Evolutionary conservation across 1,139 yeast species (phyloP), one percentile per base, ranked within the genome.

Genomic region (Blastobotrys buckinghamii): DNA sequence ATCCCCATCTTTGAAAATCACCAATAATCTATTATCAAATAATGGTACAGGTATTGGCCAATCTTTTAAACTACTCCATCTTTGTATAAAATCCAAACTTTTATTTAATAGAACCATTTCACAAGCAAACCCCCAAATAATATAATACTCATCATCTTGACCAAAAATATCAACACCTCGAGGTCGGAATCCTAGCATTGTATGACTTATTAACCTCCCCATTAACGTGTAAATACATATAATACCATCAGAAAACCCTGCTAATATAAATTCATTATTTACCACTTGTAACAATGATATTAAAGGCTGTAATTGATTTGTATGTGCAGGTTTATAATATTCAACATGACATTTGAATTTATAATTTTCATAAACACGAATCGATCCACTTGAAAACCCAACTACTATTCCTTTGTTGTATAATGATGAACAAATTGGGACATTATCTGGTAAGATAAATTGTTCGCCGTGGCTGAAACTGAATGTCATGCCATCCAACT

Each of bases 111-210:
- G 41, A 6, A 51, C 48, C 52, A 56, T 52, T 38, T 55, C 55
- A 36, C 58, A 50, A 1, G 58, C 52, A 39, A 50, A 49, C 2
- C 60, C 60, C 60, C 60, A 57, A n/a, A 53, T 56, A 27, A 57
- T 30, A 15, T 54, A 36, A 2, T 41, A 27, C 10, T 50, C 47
- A 16, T 27, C 39, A 17, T 47, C 39, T 22, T 49, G 47, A 29
- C n/a, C 32, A 26, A 36, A 36, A 16, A 52, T 43, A 27, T 53
- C 51, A 4, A 56, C 44, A 1, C 59, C 59, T 7, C 46, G 42
- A 27, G 53, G 49, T 6, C 51, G 46, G 37, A 57, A 55, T 6
- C 53, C 50, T 39, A 56, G 10, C 26, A 22, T 38, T 1, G 45
- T 35, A 19, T 48, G 52, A 3, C 47, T 48, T 26, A 53, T 19